Conservation (phyloP, 2,329 filamentous ascomycete species). For the Furcasterigmium sp. region DNA sequence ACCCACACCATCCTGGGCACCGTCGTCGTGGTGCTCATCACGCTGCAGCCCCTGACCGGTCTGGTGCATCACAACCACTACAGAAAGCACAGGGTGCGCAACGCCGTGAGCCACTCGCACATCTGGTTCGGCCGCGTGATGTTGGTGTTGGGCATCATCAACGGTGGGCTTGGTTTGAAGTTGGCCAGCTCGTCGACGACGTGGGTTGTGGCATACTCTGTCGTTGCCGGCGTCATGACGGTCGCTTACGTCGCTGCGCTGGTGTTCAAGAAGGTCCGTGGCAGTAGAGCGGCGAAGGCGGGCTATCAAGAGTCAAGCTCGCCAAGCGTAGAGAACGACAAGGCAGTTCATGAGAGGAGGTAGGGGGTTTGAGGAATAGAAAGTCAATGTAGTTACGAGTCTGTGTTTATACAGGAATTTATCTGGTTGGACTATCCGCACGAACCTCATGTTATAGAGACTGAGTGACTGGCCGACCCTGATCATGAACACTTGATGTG, state of each 20-base stretch:
- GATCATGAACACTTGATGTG: no score
- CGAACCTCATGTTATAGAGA: no score
- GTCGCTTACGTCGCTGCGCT: slow-evolving; percentile 34
- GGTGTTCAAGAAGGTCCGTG: slow-evolving; percentile 5
- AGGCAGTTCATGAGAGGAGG: no score
- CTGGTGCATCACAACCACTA: slow-evolving; percentile 52
- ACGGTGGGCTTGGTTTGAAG: slow-evolving; percentile 57
- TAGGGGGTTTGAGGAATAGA: no score
- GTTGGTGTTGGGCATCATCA: slow-evolving; percentile 55
- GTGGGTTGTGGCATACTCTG: slow-evolving; percentile 49
- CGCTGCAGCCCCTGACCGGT: slow-evolving; percentile 54
- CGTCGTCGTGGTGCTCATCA: slow-evolving; percentile 46
- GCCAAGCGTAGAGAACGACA: no score
- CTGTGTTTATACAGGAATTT: no score
- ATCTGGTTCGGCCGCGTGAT: slow-evolving; percentile 58
- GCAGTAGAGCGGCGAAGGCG: neutral
- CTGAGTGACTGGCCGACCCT: no score
- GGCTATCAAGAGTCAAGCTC: neutral
- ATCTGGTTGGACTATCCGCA: no score
- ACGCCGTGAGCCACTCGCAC: slow-evolving; percentile 49
- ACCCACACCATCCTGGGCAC: slow-evolving; percentile 53
- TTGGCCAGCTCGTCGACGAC: slow-evolving; percentile 33
- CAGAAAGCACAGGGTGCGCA: slow-evolving; percentile 39
- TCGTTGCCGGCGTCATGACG: slow-evolving; percentile 46
- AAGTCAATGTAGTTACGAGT: no score